A percentile compares a stretch with the other conserved stretches of the same genome.
Conservation (phyloP, 495 filamentous ascomycete genomes). For the Aspergillus carlsbadensis region DNA sequence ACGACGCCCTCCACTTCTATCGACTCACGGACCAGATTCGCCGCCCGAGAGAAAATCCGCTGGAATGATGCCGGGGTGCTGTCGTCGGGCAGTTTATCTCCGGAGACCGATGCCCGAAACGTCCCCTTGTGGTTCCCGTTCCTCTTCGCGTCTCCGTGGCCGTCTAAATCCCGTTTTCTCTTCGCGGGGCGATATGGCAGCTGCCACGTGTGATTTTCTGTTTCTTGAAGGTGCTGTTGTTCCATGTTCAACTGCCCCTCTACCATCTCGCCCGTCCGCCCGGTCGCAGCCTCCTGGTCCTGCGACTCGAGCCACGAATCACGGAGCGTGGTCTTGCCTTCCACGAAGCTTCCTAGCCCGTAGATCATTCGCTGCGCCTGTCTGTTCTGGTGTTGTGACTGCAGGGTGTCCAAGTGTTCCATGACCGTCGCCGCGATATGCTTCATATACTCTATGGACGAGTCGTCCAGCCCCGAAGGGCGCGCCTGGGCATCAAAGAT, state of each 20-base stretch:
- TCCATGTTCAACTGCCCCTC: constrained; percentile 25
- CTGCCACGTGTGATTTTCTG: background rate
- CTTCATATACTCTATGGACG: constrained; percentile 29
- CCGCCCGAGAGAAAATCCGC: constrained; percentile 33
- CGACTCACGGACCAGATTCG: constrained; percentile 50
- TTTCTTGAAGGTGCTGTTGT: constrained; percentile 23
- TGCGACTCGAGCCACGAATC: constrained; percentile 24
- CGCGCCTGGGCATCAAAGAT: constrained; percentile 51
- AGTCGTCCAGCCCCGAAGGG: constrained; percentile 13
- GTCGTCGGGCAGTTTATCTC: constrained; percentile 15
- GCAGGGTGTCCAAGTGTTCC: constrained; percentile 22
- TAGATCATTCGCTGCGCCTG: constrained; percentile 29
- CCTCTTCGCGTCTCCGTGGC: background rate
- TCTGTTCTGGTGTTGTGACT: constrained; percentile 4
- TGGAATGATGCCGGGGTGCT: constrained; percentile 4
- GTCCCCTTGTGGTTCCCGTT: background rate
- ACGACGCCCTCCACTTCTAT: constrained; percentile 52
- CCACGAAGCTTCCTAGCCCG: constrained; percentile 33
- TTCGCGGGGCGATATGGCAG: background rate
- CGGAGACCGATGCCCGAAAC: constrained; percentile 8
- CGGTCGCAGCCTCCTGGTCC: constrained; percentile 12
- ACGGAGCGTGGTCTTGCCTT: constrained; percentile 27
- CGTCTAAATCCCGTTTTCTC: background rate
- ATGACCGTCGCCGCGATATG: constrained; percentile 32
- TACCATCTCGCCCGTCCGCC: constrained; percentile 8